Evolutionary conservation across 176 grass and related monocot species (phyloP).

Genomic region (Cenchrus purpureus): DNA sequence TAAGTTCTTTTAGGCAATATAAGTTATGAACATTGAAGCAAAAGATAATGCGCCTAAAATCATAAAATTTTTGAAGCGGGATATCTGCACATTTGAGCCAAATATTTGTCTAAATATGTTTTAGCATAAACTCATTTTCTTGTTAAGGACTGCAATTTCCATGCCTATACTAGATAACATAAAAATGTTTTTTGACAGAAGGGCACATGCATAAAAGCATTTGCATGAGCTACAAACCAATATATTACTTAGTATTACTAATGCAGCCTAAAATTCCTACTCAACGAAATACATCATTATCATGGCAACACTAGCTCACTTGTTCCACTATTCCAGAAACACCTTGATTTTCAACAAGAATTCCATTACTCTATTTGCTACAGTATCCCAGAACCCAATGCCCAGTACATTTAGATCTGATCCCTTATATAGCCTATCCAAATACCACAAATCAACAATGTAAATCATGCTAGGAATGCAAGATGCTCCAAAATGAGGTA

Average conservation of each 20-base stretch:
- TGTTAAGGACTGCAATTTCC: not conserved
- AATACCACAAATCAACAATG: not conserved
- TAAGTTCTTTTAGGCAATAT: not conserved
- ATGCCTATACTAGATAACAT: not conserved
- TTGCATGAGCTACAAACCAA: not conserved
- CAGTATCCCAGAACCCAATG: not conserved
- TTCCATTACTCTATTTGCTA: constrained; percentile 12
- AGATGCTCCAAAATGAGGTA: not conserved
- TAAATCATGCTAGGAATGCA: not conserved
- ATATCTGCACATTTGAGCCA: not conserved
- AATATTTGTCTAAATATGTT: constrained; percentile 23
- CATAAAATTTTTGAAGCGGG: not conserved
- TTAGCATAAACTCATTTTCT: not conserved
- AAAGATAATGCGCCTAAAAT: constrained; percentile 7
- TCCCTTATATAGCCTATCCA: not conserved
- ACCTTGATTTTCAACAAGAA: not conserved
- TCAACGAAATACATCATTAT: constrained; percentile 10
- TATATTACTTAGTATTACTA: not conserved
- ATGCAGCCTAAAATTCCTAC: not conserved
- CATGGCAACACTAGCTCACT: not conserved
- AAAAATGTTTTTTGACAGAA: not conserved
- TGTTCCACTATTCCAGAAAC: not conserved
- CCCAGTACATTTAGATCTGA: constrained; percentile 5
- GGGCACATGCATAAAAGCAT: not conserved
- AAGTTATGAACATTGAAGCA: constrained; percentile 2